Evolutionary conservation across 2,329 filamentous ascomycete genomes (phyloP), one percentile per base, ranked within the genome.

Genomic region (Colletotrichum gloeosporioides): DNA sequence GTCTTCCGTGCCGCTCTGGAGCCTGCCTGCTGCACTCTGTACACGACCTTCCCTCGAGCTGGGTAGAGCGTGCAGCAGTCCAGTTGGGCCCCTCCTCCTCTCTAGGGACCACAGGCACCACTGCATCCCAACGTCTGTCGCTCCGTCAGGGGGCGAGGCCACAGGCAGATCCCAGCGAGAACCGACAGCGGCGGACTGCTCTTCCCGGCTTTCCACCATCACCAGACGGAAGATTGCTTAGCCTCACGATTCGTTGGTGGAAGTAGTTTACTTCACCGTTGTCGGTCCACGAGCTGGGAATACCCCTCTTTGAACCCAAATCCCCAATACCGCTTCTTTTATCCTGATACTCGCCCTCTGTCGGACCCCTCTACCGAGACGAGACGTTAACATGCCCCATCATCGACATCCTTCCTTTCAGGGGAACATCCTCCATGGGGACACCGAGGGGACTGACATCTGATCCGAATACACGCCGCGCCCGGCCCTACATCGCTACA

Each of bases 221-320:
- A 53, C 25, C 70, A 36, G 44, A 67, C 59, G 74, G 74, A 73
- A 73, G 34, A 69, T 25, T 76, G 59, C 49, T 73, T 74, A 69
- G 57, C 64, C 65, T 69, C 70, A 65, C 44, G 49, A 69, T 53
- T 73, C 70, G 64, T 69, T 65, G 70, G 70, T 63, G 64, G 65
- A 76, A 59, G 31, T 36, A 29, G 55, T 34, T 29, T 59, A 22
- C 25, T 12, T 27, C 27, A 59, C 69, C 32, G 55, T 73, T 18
- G 34, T 49, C 29, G 44, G 22, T 69, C 62, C n/a, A 13, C 59
- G 27, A 49, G 18, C 73, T 76, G 64, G 74, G 74, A 73, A 61
- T 65, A 76, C 72, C 70, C 74, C 74, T 73, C 59, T 53, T 66
- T 9, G 16, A 13, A 32, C 25, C 8, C 36, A 64, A 69, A 49